These are phyloP conservation scores for Colletotrichum lupini DNA, from an alignment of 2,329 filamentous ascomycete genomes.

Conservation along the genomic window DNA sequence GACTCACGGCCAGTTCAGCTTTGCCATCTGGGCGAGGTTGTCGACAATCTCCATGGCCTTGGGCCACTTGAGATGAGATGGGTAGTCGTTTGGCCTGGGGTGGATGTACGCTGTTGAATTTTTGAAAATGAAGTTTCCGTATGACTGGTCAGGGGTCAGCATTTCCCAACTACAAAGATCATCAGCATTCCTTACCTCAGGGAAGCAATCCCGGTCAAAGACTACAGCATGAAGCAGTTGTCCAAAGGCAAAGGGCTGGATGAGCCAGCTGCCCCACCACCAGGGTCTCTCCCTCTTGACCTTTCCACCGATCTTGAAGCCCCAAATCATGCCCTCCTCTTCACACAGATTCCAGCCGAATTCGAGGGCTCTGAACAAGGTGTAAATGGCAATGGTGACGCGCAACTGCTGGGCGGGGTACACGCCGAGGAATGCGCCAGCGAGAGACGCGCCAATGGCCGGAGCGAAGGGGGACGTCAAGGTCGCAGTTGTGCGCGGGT, in stretches of 20 bases:
- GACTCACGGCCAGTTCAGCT: constrained; percentile 83
- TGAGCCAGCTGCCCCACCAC: constrained; percentile 88
- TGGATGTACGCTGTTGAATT: constrained; percentile 86
- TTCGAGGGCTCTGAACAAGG: constrained; percentile 84
- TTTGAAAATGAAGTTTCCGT: constrained; percentile 69
- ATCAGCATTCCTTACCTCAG: constrained; percentile 58
- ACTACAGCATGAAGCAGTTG: constrained; percentile 82
- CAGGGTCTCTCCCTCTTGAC: constrained; percentile 75
- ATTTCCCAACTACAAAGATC: neutral
- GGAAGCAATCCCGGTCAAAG: constrained; percentile 81
- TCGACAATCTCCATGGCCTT: constrained; percentile 80
- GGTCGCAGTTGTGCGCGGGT: constrained; percentile 78
- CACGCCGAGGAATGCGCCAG: constrained; percentile 84
- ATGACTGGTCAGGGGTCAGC: constrained; percentile 39
- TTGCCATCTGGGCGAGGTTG: constrained; percentile 83
- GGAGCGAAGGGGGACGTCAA: constrained; percentile 88
- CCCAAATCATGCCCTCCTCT: constrained; percentile 76
- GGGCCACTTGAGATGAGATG: constrained; percentile 78
- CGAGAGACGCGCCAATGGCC: constrained; percentile 88
- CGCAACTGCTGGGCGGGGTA: constrained; percentile 75
- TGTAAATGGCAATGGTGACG: constrained; percentile 84
- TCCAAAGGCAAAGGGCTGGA: constrained; percentile 80
- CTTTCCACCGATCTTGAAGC: constrained; percentile 60
- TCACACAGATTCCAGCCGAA: constrained; percentile 88
- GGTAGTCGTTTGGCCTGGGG: constrained; percentile 74